Evolutionary conservation across 805 yeast genomes (phyloP).

Genomic region (Brettanomyces naardenensis): DNA sequence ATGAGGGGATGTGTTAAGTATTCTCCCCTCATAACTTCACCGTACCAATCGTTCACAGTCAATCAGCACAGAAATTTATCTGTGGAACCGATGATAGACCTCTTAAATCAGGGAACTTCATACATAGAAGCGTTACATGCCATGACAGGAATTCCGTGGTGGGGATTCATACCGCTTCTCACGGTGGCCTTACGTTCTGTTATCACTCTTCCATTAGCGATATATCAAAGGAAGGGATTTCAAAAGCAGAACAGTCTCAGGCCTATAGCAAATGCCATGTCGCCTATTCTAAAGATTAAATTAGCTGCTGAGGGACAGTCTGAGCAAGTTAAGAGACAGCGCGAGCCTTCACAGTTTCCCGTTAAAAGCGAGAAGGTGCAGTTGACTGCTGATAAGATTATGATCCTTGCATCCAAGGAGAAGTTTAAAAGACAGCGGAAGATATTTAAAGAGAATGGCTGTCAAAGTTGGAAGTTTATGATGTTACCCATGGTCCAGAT

Average conservation of each 20-base stretch:
- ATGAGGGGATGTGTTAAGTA: too few species aligned
- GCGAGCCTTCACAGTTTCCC: conserved; percentile 10
- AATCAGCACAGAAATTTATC: conserved; percentile 14
- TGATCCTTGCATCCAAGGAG: conserved; percentile 68
- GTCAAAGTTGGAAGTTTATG: conserved; percentile 76
- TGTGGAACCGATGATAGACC: conserved; percentile 15
- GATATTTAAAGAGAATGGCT: conserved; percentile 57
- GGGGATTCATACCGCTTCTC: conserved; percentile 64
- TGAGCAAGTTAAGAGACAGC: conserved; percentile 12
- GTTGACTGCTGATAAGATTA: conserved; percentile 72
- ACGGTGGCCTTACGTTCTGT: conserved; percentile 58
- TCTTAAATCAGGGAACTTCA: conserved; percentile 19
- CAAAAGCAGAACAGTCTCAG: conserved; percentile 64
- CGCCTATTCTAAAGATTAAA: conserved; percentile 61
- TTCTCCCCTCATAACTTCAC: too few species aligned
- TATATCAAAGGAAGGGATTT: conserved; percentile 59
- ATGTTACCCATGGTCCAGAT: conserved; percentile 73
- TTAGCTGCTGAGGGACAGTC: conserved; percentile 40
- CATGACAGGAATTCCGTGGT: conserved; percentile 71
- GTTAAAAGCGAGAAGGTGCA: conserved; percentile 26
- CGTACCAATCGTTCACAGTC: too few species aligned
- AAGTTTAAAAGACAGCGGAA: conserved; percentile 63
- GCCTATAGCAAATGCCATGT: conserved; percentile 66
- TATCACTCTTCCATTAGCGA: conserved; percentile 73
- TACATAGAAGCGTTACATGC: conserved; percentile 42